Evolutionary conservation across 2,329 filamentous ascomycete species (phyloP).

Genomic region (Ophiocordyceps sinensis): DNA sequence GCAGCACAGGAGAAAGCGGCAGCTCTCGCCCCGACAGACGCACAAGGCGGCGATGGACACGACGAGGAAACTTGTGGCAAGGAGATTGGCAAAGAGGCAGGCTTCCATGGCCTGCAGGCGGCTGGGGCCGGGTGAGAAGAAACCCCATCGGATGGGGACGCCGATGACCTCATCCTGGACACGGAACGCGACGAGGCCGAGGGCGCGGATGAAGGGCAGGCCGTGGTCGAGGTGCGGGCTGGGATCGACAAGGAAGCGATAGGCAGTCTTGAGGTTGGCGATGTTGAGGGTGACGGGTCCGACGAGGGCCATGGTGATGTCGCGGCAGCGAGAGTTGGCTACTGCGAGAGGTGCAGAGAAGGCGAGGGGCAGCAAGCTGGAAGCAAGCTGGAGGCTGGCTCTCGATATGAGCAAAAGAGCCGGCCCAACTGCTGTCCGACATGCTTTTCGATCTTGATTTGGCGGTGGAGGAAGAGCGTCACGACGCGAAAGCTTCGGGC

Average conservation of each 20-base stretch:
- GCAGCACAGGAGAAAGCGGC: background rate
- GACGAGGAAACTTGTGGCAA: background rate
- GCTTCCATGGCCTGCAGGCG: constrained; percentile 1
- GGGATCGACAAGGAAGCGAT: background rate
- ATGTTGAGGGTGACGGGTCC: background rate
- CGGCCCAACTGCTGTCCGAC: too few species aligned
- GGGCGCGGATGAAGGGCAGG: background rate
- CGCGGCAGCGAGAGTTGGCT: background rate
- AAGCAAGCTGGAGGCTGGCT: too few species aligned
- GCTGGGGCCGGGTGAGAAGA: constrained; percentile 1
- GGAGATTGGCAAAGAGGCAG: background rate
- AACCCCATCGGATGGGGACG: background rate
- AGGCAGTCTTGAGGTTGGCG: background rate
- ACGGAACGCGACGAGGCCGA: background rate
- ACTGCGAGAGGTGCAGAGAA: background rate
- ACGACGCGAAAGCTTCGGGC: too few species aligned
- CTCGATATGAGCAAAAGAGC: too few species aligned
- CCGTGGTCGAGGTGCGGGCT: background rate
- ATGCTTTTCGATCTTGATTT: too few species aligned
- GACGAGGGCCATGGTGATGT: background rate
- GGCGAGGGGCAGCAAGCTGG: too few species aligned
- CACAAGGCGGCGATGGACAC: background rate
- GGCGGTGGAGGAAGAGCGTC: too few species aligned
- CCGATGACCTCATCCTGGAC: background rate
- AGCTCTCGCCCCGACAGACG: background rate